These are phyloP conservation scores for Lactarius pseudohatsudake DNA, from an alignment of 768 basidiomycete species.

Conservation along the genomic window DNA sequence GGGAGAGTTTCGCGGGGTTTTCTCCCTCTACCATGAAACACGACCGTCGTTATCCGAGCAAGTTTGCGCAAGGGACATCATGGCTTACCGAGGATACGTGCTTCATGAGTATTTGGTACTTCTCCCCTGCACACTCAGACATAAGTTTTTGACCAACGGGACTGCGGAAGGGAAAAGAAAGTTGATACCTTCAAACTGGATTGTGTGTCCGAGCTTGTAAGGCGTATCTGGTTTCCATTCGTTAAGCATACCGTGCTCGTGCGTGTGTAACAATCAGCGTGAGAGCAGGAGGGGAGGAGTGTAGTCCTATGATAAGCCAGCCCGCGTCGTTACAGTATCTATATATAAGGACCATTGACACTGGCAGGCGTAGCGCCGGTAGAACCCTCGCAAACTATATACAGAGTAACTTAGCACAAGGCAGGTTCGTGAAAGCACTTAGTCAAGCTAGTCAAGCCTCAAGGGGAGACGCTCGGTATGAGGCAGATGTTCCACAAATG, in stretches of 20 bases:
- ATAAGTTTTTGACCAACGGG: not conserved
- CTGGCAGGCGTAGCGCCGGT: no score
- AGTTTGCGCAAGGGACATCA: not conserved
- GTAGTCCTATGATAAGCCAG: no score
- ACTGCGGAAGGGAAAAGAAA: not conserved
- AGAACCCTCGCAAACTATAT: no score
- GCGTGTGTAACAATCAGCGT: not conserved
- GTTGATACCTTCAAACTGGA: not conserved
- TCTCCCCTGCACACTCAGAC: not conserved
- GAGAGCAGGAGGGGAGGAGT: no score
- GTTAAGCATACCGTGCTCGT: not conserved
- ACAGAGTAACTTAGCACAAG: no score
- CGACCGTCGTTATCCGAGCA: not conserved
- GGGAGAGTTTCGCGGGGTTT: not conserved
- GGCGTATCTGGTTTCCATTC: not conserved
- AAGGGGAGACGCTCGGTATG: no score
- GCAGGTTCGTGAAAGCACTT: no score
- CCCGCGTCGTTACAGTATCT: not conserved
- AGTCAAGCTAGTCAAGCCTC: no score
- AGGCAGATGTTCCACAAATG: no score
- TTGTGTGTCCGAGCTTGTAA: not conserved
- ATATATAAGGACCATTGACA: no score
- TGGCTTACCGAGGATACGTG: not conserved
- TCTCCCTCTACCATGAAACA: not conserved
- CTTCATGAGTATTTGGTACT: constrained; percentile 1